Base-by-base conservation (phyloP, 2,329 filamentous ascomycete genomes). In the Colletotrichum sp. region DNA sequence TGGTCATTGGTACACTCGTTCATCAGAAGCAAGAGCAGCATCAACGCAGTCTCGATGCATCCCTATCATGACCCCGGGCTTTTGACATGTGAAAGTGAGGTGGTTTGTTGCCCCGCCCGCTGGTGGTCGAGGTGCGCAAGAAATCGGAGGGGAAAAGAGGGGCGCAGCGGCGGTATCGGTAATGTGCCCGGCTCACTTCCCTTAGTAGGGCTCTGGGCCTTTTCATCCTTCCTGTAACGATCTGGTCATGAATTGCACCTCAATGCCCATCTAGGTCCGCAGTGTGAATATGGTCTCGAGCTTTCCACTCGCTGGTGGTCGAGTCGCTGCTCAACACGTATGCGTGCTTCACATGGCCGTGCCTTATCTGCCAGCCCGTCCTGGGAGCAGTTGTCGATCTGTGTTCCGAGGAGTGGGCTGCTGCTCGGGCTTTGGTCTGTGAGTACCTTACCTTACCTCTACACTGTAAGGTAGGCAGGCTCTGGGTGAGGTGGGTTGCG, bases 81-180 rank as follows among this genome's bases (percentile, higher is more conserved):
- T 21, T 30, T 75, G 67, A 67, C 74, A 76, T 76, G 74, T 76
- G 74, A 76, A 76, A 75, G 39, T 43, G 65, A 76, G 71, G 39
- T 43, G 59, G 71, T 55, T 48, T 48, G 14, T 57, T 52, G 71
- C 74, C 65, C 59, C 71, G 64, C 73, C 39, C 36, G 39, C 39
- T 43, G 55, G 64, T 30, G 39, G 61, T 60, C 68, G 48, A 61
- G 48, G 39, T 57, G 61, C 36, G 57, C 39, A 55, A 52, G 21
- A 55, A 34, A 34, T 30, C 26, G 30, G n/a, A 68, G 32, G 24
- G 36, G 28, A 39, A 67, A 67, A 32, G 59, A 69, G 48, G 36
- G 34, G 26, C 36, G 24, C 7, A 24, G n/a, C 61, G 52, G 67
- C 39, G 39, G 43, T 34, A 57, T 32, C 28, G 21, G 16, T 39